A percentile compares a stretch with the other conserved stretches of the same genome.
Conservation (phyloP, 371 early-diverging fungal species). For the Mucor piriformis region DNA sequence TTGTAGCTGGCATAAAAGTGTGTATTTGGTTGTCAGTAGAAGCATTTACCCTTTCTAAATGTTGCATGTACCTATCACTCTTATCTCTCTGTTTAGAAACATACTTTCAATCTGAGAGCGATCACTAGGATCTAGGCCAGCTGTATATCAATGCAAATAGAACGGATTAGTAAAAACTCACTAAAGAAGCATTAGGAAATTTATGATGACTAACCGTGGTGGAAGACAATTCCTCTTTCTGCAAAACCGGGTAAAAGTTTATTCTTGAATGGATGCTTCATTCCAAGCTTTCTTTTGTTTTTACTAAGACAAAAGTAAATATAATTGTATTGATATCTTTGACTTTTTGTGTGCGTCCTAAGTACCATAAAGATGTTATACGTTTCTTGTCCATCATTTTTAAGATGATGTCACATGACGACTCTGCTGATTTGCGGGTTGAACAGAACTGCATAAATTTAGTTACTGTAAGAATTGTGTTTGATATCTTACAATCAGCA, state of each 20-base stretch:
- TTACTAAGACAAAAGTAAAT: background rate
- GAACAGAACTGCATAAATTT: slow-evolving; percentile 67
- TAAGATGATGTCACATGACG: slow-evolving; percentile 61
- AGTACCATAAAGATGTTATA: slow-evolving; percentile 28
- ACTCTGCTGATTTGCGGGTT: slow-evolving; percentile 70
- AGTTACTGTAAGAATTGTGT: background rate
- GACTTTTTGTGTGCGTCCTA: background rate
- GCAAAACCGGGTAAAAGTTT: slow-evolving; percentile 44
- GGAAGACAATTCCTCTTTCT: slow-evolving; percentile 69
- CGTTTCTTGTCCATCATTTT: slow-evolving; percentile 32
- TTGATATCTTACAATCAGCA: slow-evolving; percentile 60
- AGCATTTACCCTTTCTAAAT: background rate
- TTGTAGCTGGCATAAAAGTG: slow-evolving; percentile 57
- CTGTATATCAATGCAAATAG: slow-evolving; percentile 13
- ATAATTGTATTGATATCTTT: background rate
- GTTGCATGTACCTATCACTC: slow-evolving; percentile 65
- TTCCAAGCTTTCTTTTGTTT: too few relatives aligned
- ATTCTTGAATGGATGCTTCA: slow-evolving; percentile 22
- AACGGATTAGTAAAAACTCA: background rate
- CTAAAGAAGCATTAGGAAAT: background rate
- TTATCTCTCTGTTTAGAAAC: slow-evolving; percentile 62
- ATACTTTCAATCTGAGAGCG: slow-evolving; percentile 67
- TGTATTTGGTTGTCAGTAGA: background rate
- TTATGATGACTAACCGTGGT: slow-evolving; percentile 61
- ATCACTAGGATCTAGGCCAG: slow-evolving; percentile 69